Evolutionary conservation across 2,329 filamentous ascomycete species (phyloP).

Genomic region (Arthroderma sp.): DNA sequence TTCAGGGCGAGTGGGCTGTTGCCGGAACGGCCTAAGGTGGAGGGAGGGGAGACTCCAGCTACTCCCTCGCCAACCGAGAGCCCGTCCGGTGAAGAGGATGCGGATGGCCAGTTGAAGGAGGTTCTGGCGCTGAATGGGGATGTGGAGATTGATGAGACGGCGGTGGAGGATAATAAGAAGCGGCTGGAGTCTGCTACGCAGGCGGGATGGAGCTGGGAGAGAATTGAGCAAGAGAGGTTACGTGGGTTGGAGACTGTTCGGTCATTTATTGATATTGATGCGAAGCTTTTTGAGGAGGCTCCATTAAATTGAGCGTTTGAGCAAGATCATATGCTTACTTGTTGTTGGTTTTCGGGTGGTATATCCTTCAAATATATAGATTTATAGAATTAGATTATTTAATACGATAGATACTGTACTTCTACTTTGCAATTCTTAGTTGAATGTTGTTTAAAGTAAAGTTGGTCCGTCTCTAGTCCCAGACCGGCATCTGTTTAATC

Average conservation of each 20-base stretch:
- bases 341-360: conserved; percentile 6
- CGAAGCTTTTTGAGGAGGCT: conserved; percentile 34
- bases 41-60: conserved; percentile 16
- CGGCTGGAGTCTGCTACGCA: conserved; percentile 17
- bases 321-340: conserved; percentile 7
- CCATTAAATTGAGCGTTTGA: not conserved
- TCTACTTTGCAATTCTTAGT: too few species aligned
- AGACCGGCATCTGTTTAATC: too few species aligned
- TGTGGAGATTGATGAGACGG: conserved; percentile 15
- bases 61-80: conserved; percentile 17
- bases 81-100: conserved; percentile 16
- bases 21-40: conserved; percentile 55
- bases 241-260: conserved; percentile 43
- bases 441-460: too few species aligned
- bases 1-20: conserved; percentile 60
- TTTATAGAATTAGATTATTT: not conserved
- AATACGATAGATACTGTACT: too few species aligned
- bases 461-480: too few species aligned
- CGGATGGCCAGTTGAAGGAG: conserved; percentile 26
- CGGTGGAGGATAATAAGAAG: conserved; percentile 19
- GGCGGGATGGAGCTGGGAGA: conserved; percentile 46
- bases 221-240: conserved; percentile 43
- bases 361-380: not conserved
- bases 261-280: conserved; percentile 42
- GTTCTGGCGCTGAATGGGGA: conserved; percentile 23